These are phyloP conservation scores for Arabidopsis lyrata DNA, from an alignment of 441 rosid genomes.

Conservation along the genomic window DNA sequence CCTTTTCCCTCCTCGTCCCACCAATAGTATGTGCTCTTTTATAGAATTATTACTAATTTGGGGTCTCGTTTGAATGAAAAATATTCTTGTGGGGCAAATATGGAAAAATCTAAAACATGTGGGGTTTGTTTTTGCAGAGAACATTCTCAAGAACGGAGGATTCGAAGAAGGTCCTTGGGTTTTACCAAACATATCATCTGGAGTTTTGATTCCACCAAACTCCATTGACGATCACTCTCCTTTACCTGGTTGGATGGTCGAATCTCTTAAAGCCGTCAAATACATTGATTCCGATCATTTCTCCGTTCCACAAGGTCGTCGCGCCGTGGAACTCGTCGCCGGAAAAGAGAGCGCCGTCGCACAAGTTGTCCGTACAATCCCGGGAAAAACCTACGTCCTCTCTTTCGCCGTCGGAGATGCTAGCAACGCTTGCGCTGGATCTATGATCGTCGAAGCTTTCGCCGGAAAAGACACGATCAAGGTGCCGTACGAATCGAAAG, in stretches of 20 bases:
- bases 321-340: constrained; percentile 68
- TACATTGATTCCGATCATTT: constrained; percentile 71
- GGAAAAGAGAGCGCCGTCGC: constrained; percentile 76
- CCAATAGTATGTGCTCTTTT: constrained; percentile 58
- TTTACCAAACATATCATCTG: constrained; percentile 77
- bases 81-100: constrained; percentile 2
- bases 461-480: constrained; percentile 61
- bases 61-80: neutral
- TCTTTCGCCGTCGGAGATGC: constrained; percentile 68
- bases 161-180: constrained; percentile 88
- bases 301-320: constrained; percentile 61
- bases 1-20: constrained; percentile 72
- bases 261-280: constrained; percentile 90
- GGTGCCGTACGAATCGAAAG: constrained; percentile 64
- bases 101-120: neutral
- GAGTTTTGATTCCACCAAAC: constrained; percentile 86
- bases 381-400: constrained; percentile 56
- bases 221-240: constrained; percentile 89
- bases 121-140: constrained; percentile 53
- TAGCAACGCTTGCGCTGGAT: constrained; percentile 61
- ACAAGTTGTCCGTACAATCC: constrained; percentile 57
- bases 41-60: neutral
- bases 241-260: constrained; percentile 87
- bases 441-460: constrained; percentile 70
- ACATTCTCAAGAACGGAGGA: constrained; percentile 72